Evolutionary conservation across 1,139 yeast genomes (phyloP).

Genomic region (Lizanozyma gosingica): DNA sequence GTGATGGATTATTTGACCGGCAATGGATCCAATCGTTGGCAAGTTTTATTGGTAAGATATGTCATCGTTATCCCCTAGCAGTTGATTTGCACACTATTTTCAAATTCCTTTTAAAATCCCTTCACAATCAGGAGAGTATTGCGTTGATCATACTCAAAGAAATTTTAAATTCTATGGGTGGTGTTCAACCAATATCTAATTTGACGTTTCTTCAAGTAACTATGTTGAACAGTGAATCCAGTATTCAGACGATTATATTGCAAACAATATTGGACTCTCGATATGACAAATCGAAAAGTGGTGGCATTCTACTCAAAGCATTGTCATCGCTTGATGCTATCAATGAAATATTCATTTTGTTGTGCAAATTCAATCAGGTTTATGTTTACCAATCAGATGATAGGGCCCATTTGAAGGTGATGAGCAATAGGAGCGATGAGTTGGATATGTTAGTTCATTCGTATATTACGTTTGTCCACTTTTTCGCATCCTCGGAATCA

Average conservation of each 20-base stretch:
- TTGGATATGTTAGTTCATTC: constrained; percentile 56
- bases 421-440: constrained; percentile 69
- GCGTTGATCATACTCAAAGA: constrained; percentile 68
- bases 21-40: constrained; percentile 80
- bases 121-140: constrained; percentile 52
- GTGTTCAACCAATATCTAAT: constrained; percentile 61
- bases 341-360: constrained; percentile 56
- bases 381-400: constrained; percentile 30
- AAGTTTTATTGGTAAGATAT: constrained; percentile 56
- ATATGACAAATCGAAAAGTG: constrained; percentile 39
- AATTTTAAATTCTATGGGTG: constrained; percentile 69
- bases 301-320: constrained; percentile 41
- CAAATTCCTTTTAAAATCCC: constrained; percentile 51
- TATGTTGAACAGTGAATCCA: constrained; percentile 57
- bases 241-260: constrained; percentile 49
- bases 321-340: constrained; percentile 39
- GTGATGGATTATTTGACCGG: constrained; percentile 73
- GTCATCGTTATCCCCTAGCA: constrained; percentile 38
- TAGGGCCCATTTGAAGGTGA: constrained; percentile 57
- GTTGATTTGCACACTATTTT: constrained; percentile 53
- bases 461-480: constrained; percentile 49
- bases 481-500: constrained; percentile 33
- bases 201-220: constrained; percentile 59
- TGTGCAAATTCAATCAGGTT: constrained; percentile 43
- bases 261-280: constrained; percentile 56